Conservation (phyloP, 805 yeast genomes). For the Suhomyces tanzawaensis region DNA sequence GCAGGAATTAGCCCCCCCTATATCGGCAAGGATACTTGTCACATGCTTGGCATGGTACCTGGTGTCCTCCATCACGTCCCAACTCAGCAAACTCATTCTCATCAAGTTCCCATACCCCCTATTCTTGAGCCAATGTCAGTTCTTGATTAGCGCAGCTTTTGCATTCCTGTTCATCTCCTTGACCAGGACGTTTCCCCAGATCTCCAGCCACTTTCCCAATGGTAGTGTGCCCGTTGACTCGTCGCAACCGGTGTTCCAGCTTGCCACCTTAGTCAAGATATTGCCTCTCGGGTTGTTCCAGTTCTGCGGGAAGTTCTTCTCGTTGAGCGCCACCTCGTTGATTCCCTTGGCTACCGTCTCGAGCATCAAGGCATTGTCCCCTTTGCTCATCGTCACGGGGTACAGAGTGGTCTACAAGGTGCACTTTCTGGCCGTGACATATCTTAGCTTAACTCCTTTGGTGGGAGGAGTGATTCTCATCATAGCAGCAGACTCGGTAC, state of each 20-base stretch:
- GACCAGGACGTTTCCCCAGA: conserved; percentile 27
- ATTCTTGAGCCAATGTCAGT: conserved; percentile 64
- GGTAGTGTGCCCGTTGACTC: conserved; percentile 51
- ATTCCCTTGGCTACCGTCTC: conserved; percentile 70
- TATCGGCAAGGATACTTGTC: conserved; percentile 36
- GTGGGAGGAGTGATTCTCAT: conserved; percentile 52
- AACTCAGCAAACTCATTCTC: conserved; percentile 56
- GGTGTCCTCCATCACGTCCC: conserved; percentile 63
- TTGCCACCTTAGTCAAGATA: conserved; percentile 42
- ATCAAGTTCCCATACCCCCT: conserved; percentile 58
- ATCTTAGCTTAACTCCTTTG: conserved; percentile 50
- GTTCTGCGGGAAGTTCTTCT: conserved; percentile 60
- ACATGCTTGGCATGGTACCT: conserved; percentile 60
- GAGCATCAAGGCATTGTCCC: conserved; percentile 66
- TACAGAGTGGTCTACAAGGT: conserved; percentile 54
- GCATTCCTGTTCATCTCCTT: conserved; percentile 38
- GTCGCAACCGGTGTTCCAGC: conserved; percentile 19
- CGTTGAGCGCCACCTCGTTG: conserved; percentile 61
- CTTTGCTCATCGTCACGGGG: conserved; percentile 55
- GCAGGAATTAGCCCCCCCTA: conserved; percentile 22
- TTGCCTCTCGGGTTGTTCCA: conserved; percentile 67
- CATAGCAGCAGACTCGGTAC: conserved; percentile 32
- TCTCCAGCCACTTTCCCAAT: conserved; percentile 44
- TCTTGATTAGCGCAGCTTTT: conserved; percentile 47
- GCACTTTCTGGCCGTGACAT: conserved; percentile 48